These are phyloP conservation scores for Polytolypa hystricis DNA, from an alignment of 2,329 filamentous ascomycete species.

Conservation along the genomic window DNA sequence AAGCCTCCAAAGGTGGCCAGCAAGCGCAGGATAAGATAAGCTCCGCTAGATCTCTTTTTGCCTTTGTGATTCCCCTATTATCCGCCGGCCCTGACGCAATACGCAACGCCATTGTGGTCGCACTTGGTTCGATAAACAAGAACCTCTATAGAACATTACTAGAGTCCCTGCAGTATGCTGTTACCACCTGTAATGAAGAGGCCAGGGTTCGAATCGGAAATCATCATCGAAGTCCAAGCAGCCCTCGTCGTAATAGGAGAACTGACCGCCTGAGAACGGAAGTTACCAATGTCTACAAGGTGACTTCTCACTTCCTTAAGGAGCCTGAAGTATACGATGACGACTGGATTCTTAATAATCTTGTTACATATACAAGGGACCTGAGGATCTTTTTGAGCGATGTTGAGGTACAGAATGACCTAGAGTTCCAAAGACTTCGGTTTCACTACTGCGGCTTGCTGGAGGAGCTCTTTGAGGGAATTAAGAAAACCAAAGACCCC, in stretches of 20 bases:
- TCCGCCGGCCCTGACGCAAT: conserved; percentile 70
- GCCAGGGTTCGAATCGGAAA: conserved; percentile 63
- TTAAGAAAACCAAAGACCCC: conserved; percentile 73
- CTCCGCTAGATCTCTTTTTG: conserved; percentile 80
- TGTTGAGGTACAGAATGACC: conserved; percentile 84
- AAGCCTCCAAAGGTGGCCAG: conserved; percentile 58
- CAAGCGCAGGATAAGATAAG: conserved; percentile 67
- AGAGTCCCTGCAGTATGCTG: conserved; percentile 79
- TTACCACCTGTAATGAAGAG: conserved; percentile 77
- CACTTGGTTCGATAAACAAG: conserved; percentile 87
- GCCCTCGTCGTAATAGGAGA: conserved; percentile 66
- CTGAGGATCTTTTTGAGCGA: conserved; percentile 92
- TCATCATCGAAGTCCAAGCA: conserved; percentile 77
- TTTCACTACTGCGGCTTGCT: conserved; percentile 90
- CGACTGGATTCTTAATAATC: conserved; percentile 80
- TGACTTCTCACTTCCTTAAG: conserved; percentile 81
- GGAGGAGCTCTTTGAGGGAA: conserved; percentile 84
- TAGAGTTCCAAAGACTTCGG: conserved; percentile 82
- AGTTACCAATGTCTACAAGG: conserved; percentile 89
- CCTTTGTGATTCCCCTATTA: conserved; percentile 78
- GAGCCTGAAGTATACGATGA: conserved; percentile 68
- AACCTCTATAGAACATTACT: conserved; percentile 86
- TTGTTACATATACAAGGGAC: conserved; percentile 83
- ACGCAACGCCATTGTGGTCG: conserved; percentile 78
- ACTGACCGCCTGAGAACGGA: conserved; percentile 85